A percentile compares a stretch with the other conserved stretches of the same genome.
These are phyloP conservation scores for Neonectria coccinea DNA, from an alignment of 2,329 filamentous ascomycete genomes.

Conservation along the genomic window DNA sequence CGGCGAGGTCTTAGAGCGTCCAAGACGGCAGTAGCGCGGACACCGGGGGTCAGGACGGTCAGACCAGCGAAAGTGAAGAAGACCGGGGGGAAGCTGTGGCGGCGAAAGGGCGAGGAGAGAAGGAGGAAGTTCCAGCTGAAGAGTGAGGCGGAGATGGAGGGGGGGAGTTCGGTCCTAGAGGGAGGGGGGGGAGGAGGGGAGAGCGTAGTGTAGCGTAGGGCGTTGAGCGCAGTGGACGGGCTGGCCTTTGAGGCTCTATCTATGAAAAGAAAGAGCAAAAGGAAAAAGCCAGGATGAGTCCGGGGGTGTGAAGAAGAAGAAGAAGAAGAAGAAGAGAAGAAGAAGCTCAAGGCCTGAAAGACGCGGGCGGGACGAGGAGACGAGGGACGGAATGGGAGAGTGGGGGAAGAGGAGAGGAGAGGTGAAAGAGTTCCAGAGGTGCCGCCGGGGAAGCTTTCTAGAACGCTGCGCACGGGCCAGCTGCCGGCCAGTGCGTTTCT, in stretches of 20 bases:
- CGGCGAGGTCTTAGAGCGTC: conserved; percentile 16
- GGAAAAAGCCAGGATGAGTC: conserved; percentile 32
- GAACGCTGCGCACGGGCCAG: conserved; percentile 44
- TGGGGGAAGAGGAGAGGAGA: conserved; percentile 27
- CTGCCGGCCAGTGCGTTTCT: conserved; percentile 31
- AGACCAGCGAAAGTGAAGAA: conserved; percentile 2
- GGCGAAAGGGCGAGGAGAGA: conserved; percentile 9
- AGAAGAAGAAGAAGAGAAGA: conserved; percentile 13
- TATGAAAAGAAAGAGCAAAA: conserved; percentile 23
- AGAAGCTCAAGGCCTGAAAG: conserved; percentile 26
- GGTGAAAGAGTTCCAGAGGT: conserved; percentile 33
- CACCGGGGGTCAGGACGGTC: conserved; percentile 12
- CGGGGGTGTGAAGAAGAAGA: conserved; percentile 16
- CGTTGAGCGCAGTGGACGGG: neutral
- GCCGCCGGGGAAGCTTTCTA: conserved; percentile 48
- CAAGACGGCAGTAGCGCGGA: conserved; percentile 17
- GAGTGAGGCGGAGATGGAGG: neutral
- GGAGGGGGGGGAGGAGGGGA: conserved; percentile 25
- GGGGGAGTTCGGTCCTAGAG: neutral
- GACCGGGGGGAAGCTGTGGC: conserved; percentile 6
- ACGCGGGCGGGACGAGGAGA: conserved; percentile 21
- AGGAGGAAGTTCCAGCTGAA: neutral
- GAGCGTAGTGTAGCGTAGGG: neutral
- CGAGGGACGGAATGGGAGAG: conserved; percentile 28
- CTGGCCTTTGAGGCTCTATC: neutral